Conservation (phyloP, 2,329 filamentous ascomycete genomes). For the Fusarium luffae region DNA sequence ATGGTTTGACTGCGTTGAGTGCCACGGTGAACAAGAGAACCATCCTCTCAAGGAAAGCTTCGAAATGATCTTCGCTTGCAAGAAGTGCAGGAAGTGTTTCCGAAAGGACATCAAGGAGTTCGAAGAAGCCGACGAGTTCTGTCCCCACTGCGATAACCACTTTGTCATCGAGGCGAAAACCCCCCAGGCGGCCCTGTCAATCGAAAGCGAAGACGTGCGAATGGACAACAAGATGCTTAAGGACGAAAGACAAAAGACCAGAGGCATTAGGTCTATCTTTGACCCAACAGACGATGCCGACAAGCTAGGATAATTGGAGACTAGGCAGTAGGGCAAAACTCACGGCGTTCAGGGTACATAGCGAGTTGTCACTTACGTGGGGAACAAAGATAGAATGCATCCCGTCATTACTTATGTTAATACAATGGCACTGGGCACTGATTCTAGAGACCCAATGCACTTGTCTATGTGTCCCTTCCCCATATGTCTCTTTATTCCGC, state of each 20-base stretch:
- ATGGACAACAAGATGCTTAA: conserved; percentile 91
- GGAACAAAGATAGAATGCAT: conserved; percentile 36
- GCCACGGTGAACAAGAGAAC: conserved; percentile 83
- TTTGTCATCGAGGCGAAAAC: conserved; percentile 91
- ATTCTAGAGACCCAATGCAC: conserved; percentile 42
- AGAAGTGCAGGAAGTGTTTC: conserved; percentile 99
- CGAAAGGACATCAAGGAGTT: conserved; percentile 92
- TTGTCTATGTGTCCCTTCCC: conserved; percentile 42
- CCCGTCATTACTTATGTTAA: conserved; percentile 52
- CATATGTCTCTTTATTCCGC: conserved; percentile 49
- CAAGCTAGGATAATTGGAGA: conserved; percentile 70
- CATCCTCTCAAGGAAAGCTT: conserved; percentile 80
- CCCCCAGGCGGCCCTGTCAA: conserved; percentile 82
- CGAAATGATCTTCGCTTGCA: conserved; percentile 97
- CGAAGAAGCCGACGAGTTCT: conserved; percentile 98
- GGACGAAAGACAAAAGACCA: conserved; percentile 79
- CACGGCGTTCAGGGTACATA: conserved; percentile 48
- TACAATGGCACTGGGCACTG: conserved; percentile 50
- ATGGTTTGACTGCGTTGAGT: conserved; percentile 99
- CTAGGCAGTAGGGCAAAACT: conserved; percentile 42
- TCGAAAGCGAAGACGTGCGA: conserved; percentile 91
- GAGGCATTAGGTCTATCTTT: conserved; percentile 73
- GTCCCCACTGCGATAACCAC: conserved; percentile 98
- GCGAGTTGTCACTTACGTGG: conserved; percentile 38
- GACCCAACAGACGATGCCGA: conserved; percentile 80